Evolutionary conservation across 768 basidiomycete species (phyloP).

Genomic region (Antrodiella citrinella): DNA sequence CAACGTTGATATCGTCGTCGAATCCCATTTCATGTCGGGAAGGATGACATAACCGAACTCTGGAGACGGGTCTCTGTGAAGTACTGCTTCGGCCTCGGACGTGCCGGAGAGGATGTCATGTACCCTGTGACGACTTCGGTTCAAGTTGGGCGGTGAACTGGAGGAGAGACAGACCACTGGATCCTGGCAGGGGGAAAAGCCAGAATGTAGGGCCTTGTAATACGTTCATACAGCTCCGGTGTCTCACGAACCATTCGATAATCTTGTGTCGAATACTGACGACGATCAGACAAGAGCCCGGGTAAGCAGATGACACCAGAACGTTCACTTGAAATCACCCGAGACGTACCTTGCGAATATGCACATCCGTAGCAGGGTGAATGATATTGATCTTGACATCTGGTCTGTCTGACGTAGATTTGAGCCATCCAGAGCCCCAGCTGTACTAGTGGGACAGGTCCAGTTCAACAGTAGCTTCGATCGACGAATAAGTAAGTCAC

Average conservation of each 20-base stretch:
- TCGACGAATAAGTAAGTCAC: too few relatives aligned
- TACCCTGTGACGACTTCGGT: slow-evolving; percentile 46
- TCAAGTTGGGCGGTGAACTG: background rate
- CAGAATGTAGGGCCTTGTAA: slow-evolving; percentile 75
- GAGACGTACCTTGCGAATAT: slow-evolving; percentile 66
- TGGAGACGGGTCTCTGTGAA: slow-evolving; percentile 47
- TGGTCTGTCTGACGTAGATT: slow-evolving; percentile 28
- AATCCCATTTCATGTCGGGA: slow-evolving; percentile 98
- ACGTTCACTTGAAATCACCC: background rate
- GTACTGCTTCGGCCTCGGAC: slow-evolving; percentile 66
- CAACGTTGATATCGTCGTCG: slow-evolving; percentile 59
- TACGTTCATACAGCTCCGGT: slow-evolving; percentile 57
- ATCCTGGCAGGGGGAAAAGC: slow-evolving; percentile 71
- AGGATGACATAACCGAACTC: slow-evolving; percentile 65
- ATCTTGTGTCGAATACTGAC: slow-evolving; percentile 70
- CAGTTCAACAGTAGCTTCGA: background rate
- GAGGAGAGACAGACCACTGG: slow-evolving; percentile 51
- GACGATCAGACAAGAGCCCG: too few relatives aligned
- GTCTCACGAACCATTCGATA: slow-evolving; percentile 76
- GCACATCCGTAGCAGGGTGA: slow-evolving; percentile 82
- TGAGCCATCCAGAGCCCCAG: slow-evolving; percentile 73
- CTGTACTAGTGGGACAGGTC: slow-evolving; percentile 49
- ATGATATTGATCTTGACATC: slow-evolving; percentile 84
- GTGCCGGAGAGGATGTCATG: slow-evolving; percentile 71
- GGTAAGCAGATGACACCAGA: too few relatives aligned